phyloP scores from a whole-genome alignment of 495 filamentous ascomycete species.

The Trichoderma orchidacearum region DNA sequence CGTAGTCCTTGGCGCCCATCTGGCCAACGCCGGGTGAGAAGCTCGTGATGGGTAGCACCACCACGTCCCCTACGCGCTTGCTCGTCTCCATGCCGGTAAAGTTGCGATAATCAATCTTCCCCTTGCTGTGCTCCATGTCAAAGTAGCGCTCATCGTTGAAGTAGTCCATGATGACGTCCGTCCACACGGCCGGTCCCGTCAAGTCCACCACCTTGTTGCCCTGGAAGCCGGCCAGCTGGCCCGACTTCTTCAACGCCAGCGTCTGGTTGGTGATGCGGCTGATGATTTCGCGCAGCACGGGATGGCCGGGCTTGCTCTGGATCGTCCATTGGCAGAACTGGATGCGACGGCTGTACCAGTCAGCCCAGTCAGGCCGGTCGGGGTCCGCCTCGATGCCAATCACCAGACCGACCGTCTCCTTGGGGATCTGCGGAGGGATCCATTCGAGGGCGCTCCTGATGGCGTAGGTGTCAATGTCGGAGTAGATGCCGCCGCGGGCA shows the following conservation, averaged over 20 bases:
- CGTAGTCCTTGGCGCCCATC: constrained; percentile 82
- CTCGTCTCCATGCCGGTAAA: constrained; percentile 75
- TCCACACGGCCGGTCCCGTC: constrained; percentile 92
- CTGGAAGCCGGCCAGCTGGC: constrained; percentile 46
- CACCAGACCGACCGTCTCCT: constrained; percentile 65
- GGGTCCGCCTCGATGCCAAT: constrained; percentile 95
- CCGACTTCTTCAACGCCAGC: constrained; percentile 57
- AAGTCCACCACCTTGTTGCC: constrained; percentile 88
- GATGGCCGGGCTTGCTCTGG: constrained; percentile 87
- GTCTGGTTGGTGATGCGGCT: constrained; percentile 73
- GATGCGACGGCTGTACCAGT: constrained; percentile 92
- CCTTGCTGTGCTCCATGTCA: constrained; percentile 53
- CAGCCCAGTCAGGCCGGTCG: constrained; percentile 78
- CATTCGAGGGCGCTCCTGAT: constrained; percentile 73
- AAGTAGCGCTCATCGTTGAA: constrained; percentile 90
- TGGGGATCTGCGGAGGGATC: constrained; percentile 68
- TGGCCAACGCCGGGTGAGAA: constrained; percentile 91
- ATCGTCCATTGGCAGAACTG: constrained; percentile 99
- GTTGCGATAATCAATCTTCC: constrained; percentile 70
- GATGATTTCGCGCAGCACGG: constrained; percentile 78
- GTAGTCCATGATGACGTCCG: constrained; percentile 80
- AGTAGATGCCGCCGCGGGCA: constrained; percentile 89
- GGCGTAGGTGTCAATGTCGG: constrained; percentile 88
- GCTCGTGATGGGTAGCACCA: constrained; percentile 88
- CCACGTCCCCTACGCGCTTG: constrained; percentile 87